Evolutionary conservation across 371 early-diverging fungal genomes (phyloP).

Genomic region (Nematocida parisii): DNA sequence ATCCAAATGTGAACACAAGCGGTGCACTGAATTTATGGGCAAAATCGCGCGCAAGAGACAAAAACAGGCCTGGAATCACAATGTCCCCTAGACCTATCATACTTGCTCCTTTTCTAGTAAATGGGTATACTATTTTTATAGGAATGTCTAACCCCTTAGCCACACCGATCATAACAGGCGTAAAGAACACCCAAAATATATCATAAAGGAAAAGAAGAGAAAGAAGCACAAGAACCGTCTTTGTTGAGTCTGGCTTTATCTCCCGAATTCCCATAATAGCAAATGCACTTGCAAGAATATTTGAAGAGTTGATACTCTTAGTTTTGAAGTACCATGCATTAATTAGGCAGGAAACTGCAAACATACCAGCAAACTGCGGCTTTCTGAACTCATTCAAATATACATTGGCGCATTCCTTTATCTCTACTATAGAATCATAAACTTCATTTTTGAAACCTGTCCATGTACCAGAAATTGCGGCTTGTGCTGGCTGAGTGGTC

Average conservation of each 20-base stretch:
- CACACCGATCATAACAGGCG: slow-evolving; percentile 92
- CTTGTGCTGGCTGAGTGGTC: not conserved
- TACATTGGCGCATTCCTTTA: not conserved
- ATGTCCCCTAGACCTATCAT: slow-evolving; percentile 96
- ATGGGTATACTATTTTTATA: slow-evolving; percentile 87
- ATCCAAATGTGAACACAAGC: slow-evolving; percentile 79
- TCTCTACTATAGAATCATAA: not conserved
- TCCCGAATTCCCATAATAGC: slow-evolving; percentile 79
- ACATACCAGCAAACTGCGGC: slow-evolving; percentile 1
- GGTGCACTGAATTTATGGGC: slow-evolving; percentile 73
- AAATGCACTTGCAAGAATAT: slow-evolving; percentile 80
- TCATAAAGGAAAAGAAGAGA: slow-evolving; percentile 86
- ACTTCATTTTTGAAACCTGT: not conserved
- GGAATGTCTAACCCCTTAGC: slow-evolving; percentile 90
- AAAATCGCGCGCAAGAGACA: slow-evolving; percentile 71
- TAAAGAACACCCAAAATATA: slow-evolving; percentile 95
- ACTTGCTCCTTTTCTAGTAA: slow-evolving; percentile 74
- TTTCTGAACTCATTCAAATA: not conserved
- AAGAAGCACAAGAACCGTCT: slow-evolving; percentile 84
- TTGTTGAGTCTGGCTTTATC: slow-evolving; percentile 82
- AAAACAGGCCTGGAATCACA: slow-evolving; percentile 87
- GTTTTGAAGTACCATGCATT: slow-evolving; percentile 76
- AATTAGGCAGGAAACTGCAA: slow-evolving; percentile 57
- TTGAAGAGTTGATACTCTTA: slow-evolving; percentile 85
- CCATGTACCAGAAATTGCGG: too few relatives aligned